Percentiles rank a stretch among this genome's conserved stretches.
These are phyloP conservation scores for Brassica cretica DNA, from an alignment of 345 rosid species.

Conservation along the genomic window DNA sequence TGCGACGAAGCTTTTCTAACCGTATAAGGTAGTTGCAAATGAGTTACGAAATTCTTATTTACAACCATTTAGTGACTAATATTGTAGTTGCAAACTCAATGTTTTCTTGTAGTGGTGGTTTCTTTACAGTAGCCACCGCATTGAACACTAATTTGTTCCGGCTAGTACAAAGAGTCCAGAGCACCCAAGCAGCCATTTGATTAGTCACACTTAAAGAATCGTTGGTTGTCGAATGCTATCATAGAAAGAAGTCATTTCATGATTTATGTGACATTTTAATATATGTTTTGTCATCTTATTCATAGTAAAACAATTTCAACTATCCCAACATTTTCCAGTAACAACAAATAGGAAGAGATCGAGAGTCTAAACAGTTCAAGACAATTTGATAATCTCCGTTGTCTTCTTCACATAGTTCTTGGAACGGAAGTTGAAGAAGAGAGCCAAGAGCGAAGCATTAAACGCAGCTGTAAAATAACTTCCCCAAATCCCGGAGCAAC, in stretches of 20 bases:
- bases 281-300: not conserved
- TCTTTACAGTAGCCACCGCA: too few relatives aligned
- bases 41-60: too few relatives aligned
- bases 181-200: not conserved
- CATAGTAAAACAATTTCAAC: not conserved
- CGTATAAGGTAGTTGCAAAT: too few relatives aligned
- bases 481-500: constrained; percentile 70
- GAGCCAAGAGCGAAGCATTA: constrained; percentile 65
- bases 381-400: not conserved
- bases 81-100: too few relatives aligned
- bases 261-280: not conserved
- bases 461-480: constrained; percentile 61
- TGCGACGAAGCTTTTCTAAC: too few relatives aligned
- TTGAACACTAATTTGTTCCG: too few relatives aligned
- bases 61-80: too few relatives aligned
- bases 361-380: not conserved
- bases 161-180: too few relatives aligned
- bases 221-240: not conserved
- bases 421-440: constrained; percentile 60
- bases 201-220: not conserved
- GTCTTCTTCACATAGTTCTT: constrained; percentile 46
- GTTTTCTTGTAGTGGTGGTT: too few relatives aligned
- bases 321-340: constrained; percentile 8
- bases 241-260: not conserved
- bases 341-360: not conserved